A percentile compares a stretch with the other conserved stretches of the same genome.
phyloP scores from a whole-genome alignment of 225 moss, liverwort and hornwort genomes.

The Marchantia paleacea region DNA sequence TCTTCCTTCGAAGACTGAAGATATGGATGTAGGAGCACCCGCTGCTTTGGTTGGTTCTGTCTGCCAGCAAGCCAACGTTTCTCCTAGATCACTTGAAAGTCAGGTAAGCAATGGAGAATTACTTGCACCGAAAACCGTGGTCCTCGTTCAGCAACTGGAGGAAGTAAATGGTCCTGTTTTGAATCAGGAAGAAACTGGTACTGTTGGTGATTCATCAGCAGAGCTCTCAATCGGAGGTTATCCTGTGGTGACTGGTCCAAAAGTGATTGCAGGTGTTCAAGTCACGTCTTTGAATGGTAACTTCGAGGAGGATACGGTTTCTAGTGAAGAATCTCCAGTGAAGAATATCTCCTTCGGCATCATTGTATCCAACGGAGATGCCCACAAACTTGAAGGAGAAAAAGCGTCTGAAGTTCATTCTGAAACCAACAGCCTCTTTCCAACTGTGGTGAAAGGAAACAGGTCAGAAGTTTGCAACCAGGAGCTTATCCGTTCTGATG shows the following conservation, averaged over 20 bases:
- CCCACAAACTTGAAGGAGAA: not conserved
- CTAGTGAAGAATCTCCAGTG: not conserved
- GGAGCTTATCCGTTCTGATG: not conserved
- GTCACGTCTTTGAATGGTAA: not conserved
- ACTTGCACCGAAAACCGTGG: not conserved
- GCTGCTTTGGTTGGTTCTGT: not conserved
- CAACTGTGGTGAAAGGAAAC: not conserved
- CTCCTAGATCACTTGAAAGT: not conserved
- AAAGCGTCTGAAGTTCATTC: not conserved
- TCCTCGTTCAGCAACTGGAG: not conserved
- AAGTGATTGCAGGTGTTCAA: not conserved
- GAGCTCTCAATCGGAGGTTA: not conserved
- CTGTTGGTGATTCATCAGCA: not conserved
- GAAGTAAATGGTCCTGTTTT: not conserved
- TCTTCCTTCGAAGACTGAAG: not conserved
- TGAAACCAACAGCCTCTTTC: not conserved
- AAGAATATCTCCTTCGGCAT: not conserved
- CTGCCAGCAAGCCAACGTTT: not conserved
- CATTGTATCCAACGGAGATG: no score
- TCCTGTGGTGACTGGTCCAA: not conserved
- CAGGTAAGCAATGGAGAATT: not conserved
- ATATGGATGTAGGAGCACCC: not conserved
- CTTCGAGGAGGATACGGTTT: not conserved
- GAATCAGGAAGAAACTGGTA: not conserved
- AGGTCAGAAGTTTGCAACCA: not conserved